These are phyloP conservation scores for Hondaea fermentalgiana DNA, from an alignment of 108 stramenopile species.

Conservation along the genomic window DNA sequence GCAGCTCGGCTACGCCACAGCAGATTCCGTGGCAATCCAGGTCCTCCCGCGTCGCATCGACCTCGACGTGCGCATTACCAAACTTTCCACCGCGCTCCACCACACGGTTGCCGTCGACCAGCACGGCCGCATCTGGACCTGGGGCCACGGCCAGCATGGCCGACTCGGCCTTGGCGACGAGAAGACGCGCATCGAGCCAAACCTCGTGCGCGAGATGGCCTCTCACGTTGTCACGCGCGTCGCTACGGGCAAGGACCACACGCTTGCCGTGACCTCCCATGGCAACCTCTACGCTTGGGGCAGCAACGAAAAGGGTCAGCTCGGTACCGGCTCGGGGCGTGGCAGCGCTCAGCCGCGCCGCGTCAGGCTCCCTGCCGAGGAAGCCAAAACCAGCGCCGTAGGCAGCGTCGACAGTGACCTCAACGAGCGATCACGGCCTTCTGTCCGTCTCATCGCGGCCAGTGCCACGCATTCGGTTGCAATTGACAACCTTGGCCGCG, in stretches of 20 bases:
- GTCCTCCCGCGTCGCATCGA: neutral
- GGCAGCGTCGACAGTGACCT: no score
- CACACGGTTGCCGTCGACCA: neutral
- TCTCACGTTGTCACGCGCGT: neutral
- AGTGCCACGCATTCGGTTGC: neutral
- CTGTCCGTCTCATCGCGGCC: neutral
- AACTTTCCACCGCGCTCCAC: neutral
- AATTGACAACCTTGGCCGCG: neutral
- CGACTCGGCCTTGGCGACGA: conserved; percentile 4
- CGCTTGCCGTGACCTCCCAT: neutral
- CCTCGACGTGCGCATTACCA: neutral
- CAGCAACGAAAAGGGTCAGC: neutral
- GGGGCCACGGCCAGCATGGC: conserved; percentile 6
- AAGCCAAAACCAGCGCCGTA: neutral
- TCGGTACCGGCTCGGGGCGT: neutral
- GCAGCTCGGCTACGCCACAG: neutral
- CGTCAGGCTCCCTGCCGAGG: neutral
- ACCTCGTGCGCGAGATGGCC: neutral
- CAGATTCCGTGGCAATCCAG: neutral
- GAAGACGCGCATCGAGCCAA: neutral
- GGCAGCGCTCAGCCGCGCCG: neutral
- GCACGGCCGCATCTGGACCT: neutral
- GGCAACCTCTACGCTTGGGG: neutral
- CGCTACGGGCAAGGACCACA: neutral
- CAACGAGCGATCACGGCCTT: neutral